Conservation (phyloP, 495 filamentous ascomycete species). For the Aspergillus haitiensis region DNA sequence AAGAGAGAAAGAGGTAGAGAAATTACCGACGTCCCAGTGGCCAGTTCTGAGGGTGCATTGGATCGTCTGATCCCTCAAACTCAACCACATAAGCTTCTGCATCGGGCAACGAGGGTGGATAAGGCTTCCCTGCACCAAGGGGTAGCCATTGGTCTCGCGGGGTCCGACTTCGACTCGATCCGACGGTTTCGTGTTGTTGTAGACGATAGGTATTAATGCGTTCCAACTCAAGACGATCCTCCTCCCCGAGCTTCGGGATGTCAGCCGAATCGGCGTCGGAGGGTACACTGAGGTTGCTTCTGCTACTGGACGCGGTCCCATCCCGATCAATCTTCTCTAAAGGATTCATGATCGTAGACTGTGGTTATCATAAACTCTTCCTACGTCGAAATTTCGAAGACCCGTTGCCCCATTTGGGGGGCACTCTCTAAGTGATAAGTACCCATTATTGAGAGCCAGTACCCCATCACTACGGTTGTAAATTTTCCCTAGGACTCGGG, state of each 20-base stretch:
- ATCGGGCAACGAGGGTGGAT: constrained; percentile 45
- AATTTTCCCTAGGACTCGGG: too few species aligned
- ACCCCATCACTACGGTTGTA: too few species aligned
- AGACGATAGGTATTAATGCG: constrained; percentile 35
- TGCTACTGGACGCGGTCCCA: too few species aligned
- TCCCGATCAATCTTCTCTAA: too few species aligned
- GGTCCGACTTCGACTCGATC: constrained; percentile 28
- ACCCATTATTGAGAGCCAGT: too few species aligned
- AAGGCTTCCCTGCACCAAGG: constrained; percentile 39
- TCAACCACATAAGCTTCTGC: constrained; percentile 55
- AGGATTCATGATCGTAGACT: too few species aligned
- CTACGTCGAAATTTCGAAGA: too few species aligned
- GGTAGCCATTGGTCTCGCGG: constrained; percentile 32
- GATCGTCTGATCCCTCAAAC: constrained; percentile 52
- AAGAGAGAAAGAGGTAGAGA: constrained; percentile 25
- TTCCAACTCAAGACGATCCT: constrained; percentile 26
- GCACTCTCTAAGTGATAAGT: too few species aligned
- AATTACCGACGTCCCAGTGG: constrained; percentile 24
- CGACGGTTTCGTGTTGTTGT: constrained; percentile 33
- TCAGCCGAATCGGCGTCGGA: constrained; percentile 9
- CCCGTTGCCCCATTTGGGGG: too few species aligned
- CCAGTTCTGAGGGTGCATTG: constrained; percentile 54
- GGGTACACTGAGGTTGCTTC: too few species aligned
- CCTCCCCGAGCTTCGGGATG: constrained; percentile 6
- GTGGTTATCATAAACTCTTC: too few species aligned